Percentiles rank a stretch among this genome's conserved stretches.
These are phyloP conservation scores for Telopea speciosissima DNA, from an alignment of 177 flowering plant genomes.

Conservation along the genomic window DNA sequence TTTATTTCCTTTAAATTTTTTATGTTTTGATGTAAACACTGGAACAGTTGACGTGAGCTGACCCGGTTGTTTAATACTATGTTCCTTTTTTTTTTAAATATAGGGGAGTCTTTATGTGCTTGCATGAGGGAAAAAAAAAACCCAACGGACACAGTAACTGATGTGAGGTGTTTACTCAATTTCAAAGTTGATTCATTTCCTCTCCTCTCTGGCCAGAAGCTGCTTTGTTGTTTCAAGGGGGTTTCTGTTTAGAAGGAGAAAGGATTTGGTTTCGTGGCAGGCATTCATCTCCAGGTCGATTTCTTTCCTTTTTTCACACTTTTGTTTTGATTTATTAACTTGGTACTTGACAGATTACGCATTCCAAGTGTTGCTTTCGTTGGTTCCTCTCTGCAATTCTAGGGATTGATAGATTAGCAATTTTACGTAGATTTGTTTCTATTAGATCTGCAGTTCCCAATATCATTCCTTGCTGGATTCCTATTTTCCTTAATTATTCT, in stretches of 20 bases:
- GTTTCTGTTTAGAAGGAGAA: not conserved
- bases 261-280: not conserved
- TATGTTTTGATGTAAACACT: too few relatives aligned
- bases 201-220: not conserved
- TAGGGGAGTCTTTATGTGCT: too few relatives aligned
- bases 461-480: not conserved
- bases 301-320: not conserved
- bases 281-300: not conserved
- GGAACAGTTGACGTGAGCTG: too few relatives aligned
- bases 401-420: not conserved
- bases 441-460: not conserved
- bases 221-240: not conserved
- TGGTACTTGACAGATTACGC: not conserved
- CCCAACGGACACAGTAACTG: conserved; percentile 1
- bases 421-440: too few relatives aligned
- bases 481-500: not conserved
- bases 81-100: too few relatives aligned
- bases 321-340: not conserved
- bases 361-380: not conserved
- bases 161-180: not conserved
- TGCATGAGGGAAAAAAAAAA: too few relatives aligned
- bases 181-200: not conserved
- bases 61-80: too few relatives aligned
- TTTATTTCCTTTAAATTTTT: too few relatives aligned
- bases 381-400: not conserved